Evolutionary conservation across 2,329 filamentous ascomycete genomes (phyloP), one percentile per base, ranked within the genome.

Genomic region (Pyrenochaeta sp.): DNA sequence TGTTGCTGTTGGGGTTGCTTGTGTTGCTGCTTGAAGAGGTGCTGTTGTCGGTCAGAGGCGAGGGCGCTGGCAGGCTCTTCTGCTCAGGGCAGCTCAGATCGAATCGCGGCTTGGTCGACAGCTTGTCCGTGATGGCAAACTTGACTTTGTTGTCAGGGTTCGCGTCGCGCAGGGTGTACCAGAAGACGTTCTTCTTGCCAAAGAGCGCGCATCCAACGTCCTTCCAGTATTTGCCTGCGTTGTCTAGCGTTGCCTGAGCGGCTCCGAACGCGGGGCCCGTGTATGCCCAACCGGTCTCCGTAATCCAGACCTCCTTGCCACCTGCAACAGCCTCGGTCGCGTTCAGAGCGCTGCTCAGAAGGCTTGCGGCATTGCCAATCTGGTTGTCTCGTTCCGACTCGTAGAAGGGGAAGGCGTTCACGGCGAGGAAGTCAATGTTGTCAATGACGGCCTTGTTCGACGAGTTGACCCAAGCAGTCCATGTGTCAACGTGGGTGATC

Each of bases 111-210:
- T 69, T 81, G 63, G 80, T 83, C 56, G 76, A 79, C 46, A 86
- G 77, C 66, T 85, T 74, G 54, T 83, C 74, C 66, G 81, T 83
- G 58, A 86, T 81, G 70, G 78, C 82, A 46, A 86, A 86, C 78
- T 85, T 83, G 76, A 82, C 79, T 69, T 79, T 67, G 79, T 86
- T 85, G 71, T 80, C 83, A 44, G 83, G 81, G 79, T 85, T 85
- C 45, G 68, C 65, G 45, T 75, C 72, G 7, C 64, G 64, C 4
- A 74, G 64, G 6, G 66, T 69, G 59, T 75, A 76, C 71, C 71
- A 76, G 60, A 69, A 76, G 31, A 68, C 65, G 56, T 75, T 70
- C 51, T 49, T 60, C 59, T 64, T 64, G 49, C 67, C 67, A 42
- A 75, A 75, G 10, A 72, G 50, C 23, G 67, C 52, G 60, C 72